Base-by-base conservation (phyloP, 2,329 filamentous ascomycete species). In the Chaetothyriales sp. region DNA sequence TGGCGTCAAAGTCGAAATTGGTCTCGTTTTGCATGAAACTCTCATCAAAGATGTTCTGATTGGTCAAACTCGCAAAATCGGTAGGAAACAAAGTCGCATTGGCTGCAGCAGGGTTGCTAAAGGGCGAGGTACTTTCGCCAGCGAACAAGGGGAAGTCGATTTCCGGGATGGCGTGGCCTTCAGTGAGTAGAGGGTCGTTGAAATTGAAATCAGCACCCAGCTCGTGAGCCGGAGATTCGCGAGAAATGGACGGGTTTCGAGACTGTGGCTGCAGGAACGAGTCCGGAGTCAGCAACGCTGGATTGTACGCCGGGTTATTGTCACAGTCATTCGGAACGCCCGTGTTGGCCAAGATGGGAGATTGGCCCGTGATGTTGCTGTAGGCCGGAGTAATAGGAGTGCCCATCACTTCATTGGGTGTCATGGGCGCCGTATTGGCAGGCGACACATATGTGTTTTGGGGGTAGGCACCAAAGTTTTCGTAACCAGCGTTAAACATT, bases 291-390 rank as follows among this genome's bases (percentile, higher is more conserved):
- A 55, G 59, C 10, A 61, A 43, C 15, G 52, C 54, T 18, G 50
- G 49, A 49, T 15, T 15, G 49, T 52, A 57, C 9, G 46, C 49
- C 15, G 46, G 51, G 20, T 50, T 51, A 22, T 54, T 54, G 47
- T 48, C 49, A 51, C 52, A 56, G 26, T 56, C 57, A 45, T 53
- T 44, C 2, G 50, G 44, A n/a, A 57, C 48, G 48, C 58, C 52
- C 49, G 55, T 58, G 9, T 48, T 20, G 5, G 43, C 51, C 20
- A 45, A 47, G 48, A 54, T 55, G 19, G 56, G 56, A 48, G 56
- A 59, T 15, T 55, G 53, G 49, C 52, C 55, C 10, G 59, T 61
- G 51, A 61, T 59, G 48, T 55, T 58, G 55, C 55, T 61, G 48
- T 57, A 59, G 2, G 57, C 53, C 10, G 57, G 57, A 7, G 57